A percentile compares a stretch with the other conserved stretches of the same genome.
Evolutionary conservation across 441 rosid genomes (phyloP).

Genomic region (Euphorbia celastroides): DNA sequence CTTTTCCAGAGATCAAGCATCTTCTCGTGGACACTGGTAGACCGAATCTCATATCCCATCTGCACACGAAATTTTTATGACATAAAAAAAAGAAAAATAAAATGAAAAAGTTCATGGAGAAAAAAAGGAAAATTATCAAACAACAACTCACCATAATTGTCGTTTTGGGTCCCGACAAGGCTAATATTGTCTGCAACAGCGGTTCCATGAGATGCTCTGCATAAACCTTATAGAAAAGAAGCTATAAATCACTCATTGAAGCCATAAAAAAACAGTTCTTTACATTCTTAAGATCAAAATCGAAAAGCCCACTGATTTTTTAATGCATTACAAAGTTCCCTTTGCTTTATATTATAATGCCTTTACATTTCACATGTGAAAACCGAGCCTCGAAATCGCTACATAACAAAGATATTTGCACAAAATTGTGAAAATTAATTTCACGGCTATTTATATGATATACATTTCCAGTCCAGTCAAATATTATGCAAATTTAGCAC

Average conservation of each 20-base stretch:
- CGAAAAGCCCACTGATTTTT: neutral
- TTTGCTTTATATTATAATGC: neutral
- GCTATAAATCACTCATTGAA: constrained; percentile 24
- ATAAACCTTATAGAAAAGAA: constrained; percentile 55
- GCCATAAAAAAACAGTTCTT: neutral
- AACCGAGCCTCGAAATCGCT: neutral
- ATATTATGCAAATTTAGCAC: neutral
- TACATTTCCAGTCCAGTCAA: neutral
- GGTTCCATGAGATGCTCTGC: constrained; percentile 93
- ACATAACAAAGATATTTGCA: constrained; percentile 3
- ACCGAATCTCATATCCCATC: constrained; percentile 92
- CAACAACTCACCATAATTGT: constrained; percentile 51
- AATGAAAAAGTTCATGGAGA: constrained; percentile 9
- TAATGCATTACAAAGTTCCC: neutral
- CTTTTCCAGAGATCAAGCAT: constrained; percentile 79
- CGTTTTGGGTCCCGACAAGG: constrained; percentile 85
- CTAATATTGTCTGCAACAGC: constrained; percentile 56
- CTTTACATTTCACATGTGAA: neutral
- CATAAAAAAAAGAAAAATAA: no score
- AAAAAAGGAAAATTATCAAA: neutral
- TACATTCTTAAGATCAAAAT: neutral
- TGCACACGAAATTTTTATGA: constrained; percentile 23
- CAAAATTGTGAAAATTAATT: neutral
- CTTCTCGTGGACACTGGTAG: constrained; percentile 74
- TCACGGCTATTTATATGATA: neutral